Conservation (phyloP, 164 flowering plant species). For the Macadamia integrifolia region DNA sequence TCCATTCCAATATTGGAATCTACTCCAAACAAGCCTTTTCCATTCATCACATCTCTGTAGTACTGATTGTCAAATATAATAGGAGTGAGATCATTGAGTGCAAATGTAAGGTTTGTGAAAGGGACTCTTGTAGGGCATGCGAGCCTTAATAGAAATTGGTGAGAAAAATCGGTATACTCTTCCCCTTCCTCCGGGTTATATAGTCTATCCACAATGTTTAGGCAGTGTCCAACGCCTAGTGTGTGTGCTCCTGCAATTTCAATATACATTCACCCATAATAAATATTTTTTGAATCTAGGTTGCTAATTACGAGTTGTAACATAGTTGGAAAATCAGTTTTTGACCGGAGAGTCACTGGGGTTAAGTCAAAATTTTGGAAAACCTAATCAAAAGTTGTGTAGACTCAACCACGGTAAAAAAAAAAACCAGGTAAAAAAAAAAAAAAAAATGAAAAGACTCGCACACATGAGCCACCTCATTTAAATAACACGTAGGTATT, state of each 20-base stretch:
- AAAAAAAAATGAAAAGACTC: no score
- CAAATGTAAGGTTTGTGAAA: slow-evolving; percentile 11
- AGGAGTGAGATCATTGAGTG: slow-evolving; percentile 17
- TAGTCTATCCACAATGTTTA: slow-evolving; percentile 16
- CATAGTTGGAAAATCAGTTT: no score
- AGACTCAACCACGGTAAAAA: no score
- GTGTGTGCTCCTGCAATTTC: slow-evolving; percentile 20
- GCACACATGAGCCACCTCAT: no score
- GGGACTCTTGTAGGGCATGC: slow-evolving; percentile 15
- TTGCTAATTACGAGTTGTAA: no score
- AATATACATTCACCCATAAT: no score
- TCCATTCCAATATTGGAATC: slow-evolving; percentile 15
- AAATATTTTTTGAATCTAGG: no score
- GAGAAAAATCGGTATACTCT: background rate
- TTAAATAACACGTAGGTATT: no score
- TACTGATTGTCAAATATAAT: slow-evolving; percentile 21
- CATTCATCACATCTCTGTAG: slow-evolving; percentile 8
- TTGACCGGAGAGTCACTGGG: no score
- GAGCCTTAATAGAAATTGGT: background rate
- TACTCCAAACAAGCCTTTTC: slow-evolving; percentile 16
- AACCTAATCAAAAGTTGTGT: no score
- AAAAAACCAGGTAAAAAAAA: no score
- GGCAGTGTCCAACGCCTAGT: slow-evolving; percentile 27
- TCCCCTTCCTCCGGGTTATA: background rate
- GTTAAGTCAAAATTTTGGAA: no score